Conservation (phyloP, 2,329 filamentous ascomycete species). For the Fusarium devonianum region DNA sequence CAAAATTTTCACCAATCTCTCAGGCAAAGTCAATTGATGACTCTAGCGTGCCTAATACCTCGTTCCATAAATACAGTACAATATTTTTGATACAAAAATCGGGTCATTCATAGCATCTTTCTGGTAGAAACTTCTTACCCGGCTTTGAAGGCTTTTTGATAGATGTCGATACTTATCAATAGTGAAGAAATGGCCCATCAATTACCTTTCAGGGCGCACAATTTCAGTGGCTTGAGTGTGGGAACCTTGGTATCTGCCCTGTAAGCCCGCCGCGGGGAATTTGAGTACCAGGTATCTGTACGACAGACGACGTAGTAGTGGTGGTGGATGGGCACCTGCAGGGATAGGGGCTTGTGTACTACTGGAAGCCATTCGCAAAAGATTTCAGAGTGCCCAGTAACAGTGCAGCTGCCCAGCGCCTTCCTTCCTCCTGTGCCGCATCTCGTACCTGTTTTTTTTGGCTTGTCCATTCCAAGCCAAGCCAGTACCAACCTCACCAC, state of each 20-base stretch:
- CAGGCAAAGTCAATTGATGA: too few relatives aligned
- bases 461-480: not conserved
- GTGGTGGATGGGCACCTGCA: too few relatives aligned
- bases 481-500: conserved; percentile 13
- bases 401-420: conserved; percentile 17
- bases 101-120: too few relatives aligned
- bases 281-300: conserved; percentile 3
- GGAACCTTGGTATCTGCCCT: not conserved
- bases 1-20: too few relatives aligned
- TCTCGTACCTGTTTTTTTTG: conserved; percentile 20
- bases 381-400: conserved; percentile 10
- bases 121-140: too few relatives aligned
- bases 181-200: not conserved
- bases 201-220: not conserved
- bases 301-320: too few relatives aligned
- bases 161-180: too few relatives aligned
- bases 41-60: too few relatives aligned
- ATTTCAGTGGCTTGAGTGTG: conserved; percentile 21
- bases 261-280: conserved; percentile 17
- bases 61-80: too few relatives aligned
- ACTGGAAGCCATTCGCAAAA: conserved; percentile 1
- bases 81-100: too few relatives aligned
- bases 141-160: too few relatives aligned
- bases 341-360: conserved; percentile 1
- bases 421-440: conserved; percentile 12